Conservation (phyloP, 331 rosid genomes). For the Malus hybrid region DNA sequence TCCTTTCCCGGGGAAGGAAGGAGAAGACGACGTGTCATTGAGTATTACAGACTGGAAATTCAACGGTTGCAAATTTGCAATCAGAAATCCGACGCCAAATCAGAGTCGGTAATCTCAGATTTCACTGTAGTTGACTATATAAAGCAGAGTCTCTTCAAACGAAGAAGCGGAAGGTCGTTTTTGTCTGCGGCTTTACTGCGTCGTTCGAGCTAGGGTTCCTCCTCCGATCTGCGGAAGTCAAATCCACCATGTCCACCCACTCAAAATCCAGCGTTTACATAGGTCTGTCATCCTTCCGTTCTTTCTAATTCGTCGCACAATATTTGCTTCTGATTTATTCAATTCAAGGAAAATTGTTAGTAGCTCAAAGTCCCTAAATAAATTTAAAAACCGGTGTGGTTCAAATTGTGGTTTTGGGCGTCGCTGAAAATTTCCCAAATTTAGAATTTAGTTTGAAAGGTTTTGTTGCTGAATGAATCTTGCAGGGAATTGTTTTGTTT, state of each 20-base stretch:
- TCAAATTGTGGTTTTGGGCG: background rate
- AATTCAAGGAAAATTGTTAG: background rate
- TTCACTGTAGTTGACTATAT: background rate
- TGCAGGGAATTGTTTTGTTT: background rate
- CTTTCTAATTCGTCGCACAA: background rate
- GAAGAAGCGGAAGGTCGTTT: background rate
- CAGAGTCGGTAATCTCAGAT: background rate
- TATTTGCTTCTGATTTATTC: background rate
- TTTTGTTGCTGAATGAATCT: background rate
- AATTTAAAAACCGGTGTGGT: background rate
- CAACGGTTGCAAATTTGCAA: background rate
- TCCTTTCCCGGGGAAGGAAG: background rate
- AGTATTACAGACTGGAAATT: background rate
- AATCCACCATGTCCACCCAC: slow-evolving; percentile 29
- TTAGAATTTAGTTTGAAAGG: background rate
- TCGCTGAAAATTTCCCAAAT: background rate
- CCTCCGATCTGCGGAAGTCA: slow-evolving; percentile 2
- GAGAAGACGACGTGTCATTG: background rate
- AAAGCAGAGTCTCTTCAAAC: background rate
- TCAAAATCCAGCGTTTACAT: slow-evolving; percentile 42
- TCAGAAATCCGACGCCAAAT: background rate
- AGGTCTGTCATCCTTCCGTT: slow-evolving; percentile 19
- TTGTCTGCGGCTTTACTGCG: background rate
- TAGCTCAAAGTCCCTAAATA: too few relatives aligned
- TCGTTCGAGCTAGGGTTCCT: slow-evolving; percentile 12